These are phyloP conservation scores for Apium graveolens DNA, from an alignment of 129 eudicot genomes.

Conservation along the genomic window DNA sequence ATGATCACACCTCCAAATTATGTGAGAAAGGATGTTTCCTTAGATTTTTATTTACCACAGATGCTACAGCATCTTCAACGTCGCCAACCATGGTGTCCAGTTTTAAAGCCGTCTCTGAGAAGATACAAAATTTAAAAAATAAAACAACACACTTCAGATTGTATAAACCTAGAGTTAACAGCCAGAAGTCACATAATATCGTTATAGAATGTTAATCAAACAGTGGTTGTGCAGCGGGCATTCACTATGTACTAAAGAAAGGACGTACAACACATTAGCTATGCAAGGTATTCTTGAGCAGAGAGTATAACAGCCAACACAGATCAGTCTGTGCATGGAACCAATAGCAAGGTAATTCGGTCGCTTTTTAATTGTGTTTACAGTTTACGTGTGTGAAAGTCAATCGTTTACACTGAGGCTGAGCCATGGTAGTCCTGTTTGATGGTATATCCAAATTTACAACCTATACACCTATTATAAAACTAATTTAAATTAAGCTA, in stretches of 20 bases:
- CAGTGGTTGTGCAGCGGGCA: neutral
- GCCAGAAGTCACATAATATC: neutral
- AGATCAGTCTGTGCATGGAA: neutral
- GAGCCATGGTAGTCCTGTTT: neutral
- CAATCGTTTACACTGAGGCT: neutral
- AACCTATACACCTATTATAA: neutral
- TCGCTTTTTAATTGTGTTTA: neutral
- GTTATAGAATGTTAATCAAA: neutral
- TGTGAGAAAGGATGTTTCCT: slow-evolving; percentile 41
- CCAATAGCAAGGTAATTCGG: neutral
- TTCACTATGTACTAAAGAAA: neutral
- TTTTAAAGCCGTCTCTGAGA: slow-evolving; percentile 76
- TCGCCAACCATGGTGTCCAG: slow-evolving; percentile 87
- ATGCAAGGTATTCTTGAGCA: neutral
- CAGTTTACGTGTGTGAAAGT: neutral
- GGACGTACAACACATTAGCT: neutral
- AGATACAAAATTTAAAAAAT: neutral
- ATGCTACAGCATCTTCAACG: slow-evolving; percentile 89
- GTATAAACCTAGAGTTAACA: neutral
- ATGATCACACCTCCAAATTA: slow-evolving; percentile 59
- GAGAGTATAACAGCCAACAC: neutral
- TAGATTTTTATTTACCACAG: slow-evolving; percentile 46
- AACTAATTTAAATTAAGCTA: neutral
- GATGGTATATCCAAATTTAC: neutral
- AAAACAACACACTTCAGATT: neutral